These are phyloP conservation scores for Crithidia sp. DNA, from an alignment of 208 protist species.

Conservation along the genomic window DNA sequence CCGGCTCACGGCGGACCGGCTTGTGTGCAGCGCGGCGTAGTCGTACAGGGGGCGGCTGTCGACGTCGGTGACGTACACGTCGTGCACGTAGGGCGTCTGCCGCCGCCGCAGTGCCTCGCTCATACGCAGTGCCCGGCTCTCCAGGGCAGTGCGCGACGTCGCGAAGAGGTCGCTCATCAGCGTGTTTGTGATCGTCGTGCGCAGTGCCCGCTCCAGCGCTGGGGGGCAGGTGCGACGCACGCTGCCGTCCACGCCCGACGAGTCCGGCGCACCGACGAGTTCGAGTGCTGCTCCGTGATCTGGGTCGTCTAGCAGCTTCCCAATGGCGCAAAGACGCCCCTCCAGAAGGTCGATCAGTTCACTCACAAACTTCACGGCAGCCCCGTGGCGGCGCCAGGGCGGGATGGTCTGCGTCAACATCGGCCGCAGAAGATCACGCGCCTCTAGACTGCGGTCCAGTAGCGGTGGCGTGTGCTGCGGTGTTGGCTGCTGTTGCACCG, in stretches of 20 bases:
- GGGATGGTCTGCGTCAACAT: conserved; percentile 51
- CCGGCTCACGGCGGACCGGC: not conserved
- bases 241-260: conserved; percentile 54
- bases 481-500: not conserved
- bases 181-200: conserved; percentile 52
- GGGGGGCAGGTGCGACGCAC: conserved; percentile 42
- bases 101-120: conserved; percentile 46
- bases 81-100: conserved; percentile 65
- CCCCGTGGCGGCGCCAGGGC: conserved; percentile 56
- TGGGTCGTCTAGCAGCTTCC: conserved; percentile 29
- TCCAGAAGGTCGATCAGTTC: conserved; percentile 41
- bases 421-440: conserved; percentile 31
- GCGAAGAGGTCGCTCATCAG: conserved; percentile 64
- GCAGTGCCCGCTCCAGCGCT: conserved; percentile 47
- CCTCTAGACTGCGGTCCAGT: conserved; percentile 23
- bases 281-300: conserved; percentile 10
- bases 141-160: conserved; percentile 26
- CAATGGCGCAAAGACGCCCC: conserved; percentile 38
- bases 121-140: conserved; percentile 46
- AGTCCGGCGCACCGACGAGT: conserved; percentile 41
- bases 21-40: conserved; percentile 24
- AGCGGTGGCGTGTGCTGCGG: conserved; percentile 9
- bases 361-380: conserved; percentile 33
- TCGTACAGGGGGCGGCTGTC: conserved; percentile 57
- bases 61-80: conserved; percentile 61